Evolutionary conservation across 495 filamentous ascomycete species (phyloP), one percentile per base, ranked within the genome.

Genomic region (Hyaloscypha bicolor): DNA sequence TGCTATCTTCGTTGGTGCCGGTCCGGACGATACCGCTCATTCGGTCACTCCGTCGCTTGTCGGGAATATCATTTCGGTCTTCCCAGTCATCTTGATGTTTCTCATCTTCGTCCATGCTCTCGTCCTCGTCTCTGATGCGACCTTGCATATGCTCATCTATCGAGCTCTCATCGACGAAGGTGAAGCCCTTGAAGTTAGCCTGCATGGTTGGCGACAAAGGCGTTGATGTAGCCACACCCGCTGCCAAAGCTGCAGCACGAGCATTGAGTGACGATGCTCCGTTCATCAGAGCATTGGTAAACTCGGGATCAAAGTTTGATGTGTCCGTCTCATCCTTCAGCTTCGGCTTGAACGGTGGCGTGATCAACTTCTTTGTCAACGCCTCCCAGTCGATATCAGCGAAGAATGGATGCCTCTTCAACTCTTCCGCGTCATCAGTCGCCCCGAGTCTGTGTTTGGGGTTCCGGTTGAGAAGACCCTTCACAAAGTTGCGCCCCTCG

Each of bases 281-380:
- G 72, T 93, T 90, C 42, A 16, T 14, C 39, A 98, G 82, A 9
- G 95, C 95, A 69, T 94, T 98, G 55, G 95, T 99, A 76, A 99
- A 99, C 76, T 98, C 96, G 1, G 95, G 95, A 73, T 99, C 95
- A 71, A 99, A 99, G 77, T 99, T 98, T 22, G 93, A 97, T 4
- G 94, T 96, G 74, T 99, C 96, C 4, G 92, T 92, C 70, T 97
- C 93, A 21, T 90, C 93, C 81, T 95, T 95, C 67, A 99, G 86
- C 75, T 95, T 94, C 11, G 95, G 95, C 81, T 97, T 98, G 84
- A 99, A 99, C 0, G 95, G 95, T 0, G 95, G 95, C n/a, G 93
- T 93, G 45, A 97, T 91, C 65, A 93, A 85, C 80, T 97, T 98
- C 79, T 90, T 91, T 60, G 87, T 79, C 42, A 99, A 83, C 0